phyloP scores from a whole-genome alignment of 768 basidiomycete genomes.

The Mycena metata region DNA sequence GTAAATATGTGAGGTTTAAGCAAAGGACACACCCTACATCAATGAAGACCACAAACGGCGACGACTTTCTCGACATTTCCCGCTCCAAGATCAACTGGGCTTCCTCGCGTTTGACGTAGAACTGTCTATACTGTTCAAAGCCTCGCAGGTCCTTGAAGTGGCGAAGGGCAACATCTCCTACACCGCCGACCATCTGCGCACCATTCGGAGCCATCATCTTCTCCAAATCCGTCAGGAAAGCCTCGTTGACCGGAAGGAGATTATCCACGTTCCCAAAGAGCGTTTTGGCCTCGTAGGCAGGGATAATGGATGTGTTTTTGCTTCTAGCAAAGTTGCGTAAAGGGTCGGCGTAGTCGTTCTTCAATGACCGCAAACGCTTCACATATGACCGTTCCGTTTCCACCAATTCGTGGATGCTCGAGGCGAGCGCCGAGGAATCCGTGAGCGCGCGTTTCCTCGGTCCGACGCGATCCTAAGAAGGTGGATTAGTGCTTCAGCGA shows the following conservation, averaged over 20 bases:
- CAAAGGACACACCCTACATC: slow-evolving; percentile 68
- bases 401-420: slow-evolving; percentile 88
- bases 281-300: slow-evolving; percentile 90
- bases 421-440: slow-evolving; percentile 73
- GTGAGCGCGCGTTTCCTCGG: slow-evolving; percentile 74
- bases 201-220: slow-evolving; percentile 78
- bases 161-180: slow-evolving; percentile 88
- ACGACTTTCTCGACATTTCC: slow-evolving; percentile 84
- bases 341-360: slow-evolving; percentile 92
- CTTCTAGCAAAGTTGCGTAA: slow-evolving; percentile 86
- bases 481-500: slow-evolving; percentile 9
- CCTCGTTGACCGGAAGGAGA: slow-evolving; percentile 89
- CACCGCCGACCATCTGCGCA: slow-evolving; percentile 65
- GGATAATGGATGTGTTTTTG: slow-evolving; percentile 90
- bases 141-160: slow-evolving; percentile 89
- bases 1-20: slow-evolving; percentile 31
- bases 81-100: slow-evolving; percentile 90
- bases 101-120: slow-evolving; percentile 93
- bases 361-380: slow-evolving; percentile 83
- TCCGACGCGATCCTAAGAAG: slow-evolving; percentile 52
- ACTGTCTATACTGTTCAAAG: slow-evolving; percentile 93
- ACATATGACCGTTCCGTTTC: slow-evolving; percentile 93
- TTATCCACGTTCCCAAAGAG: slow-evolving; percentile 96
- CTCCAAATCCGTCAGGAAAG: slow-evolving; percentile 87
- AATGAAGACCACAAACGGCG: slow-evolving; percentile 87